Percentiles rank a stretch among this genome's conserved stretches.
Conservation (phyloP, 208 protist species). For the Zelonia costaricensis region DNA sequence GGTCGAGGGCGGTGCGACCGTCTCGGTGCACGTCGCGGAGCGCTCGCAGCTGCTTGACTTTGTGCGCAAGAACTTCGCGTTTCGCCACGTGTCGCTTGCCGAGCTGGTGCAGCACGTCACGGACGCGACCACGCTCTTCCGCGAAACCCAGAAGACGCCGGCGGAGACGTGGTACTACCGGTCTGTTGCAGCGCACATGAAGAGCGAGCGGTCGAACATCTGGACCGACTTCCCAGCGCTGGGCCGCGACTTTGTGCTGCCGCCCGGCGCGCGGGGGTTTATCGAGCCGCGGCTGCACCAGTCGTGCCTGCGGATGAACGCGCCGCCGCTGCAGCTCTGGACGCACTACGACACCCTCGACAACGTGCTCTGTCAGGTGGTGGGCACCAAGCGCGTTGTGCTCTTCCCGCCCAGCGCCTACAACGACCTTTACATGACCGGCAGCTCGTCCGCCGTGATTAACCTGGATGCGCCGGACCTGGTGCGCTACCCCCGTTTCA, state of each 20-base stretch:
- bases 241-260: conserved; percentile 74
- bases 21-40: conserved; percentile 83
- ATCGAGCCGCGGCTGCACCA: conserved; percentile 80
- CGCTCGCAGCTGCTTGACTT: conserved; percentile 76
- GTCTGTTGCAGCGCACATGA: conserved; percentile 84
- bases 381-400: conserved; percentile 87
- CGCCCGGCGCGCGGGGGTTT: conserved; percentile 35
- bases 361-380: conserved; percentile 94
- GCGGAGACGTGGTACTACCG: conserved; percentile 87
- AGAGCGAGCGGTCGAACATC: conserved; percentile 81
- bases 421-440: conserved; percentile 90
- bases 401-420: conserved; percentile 88
- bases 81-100: conserved; percentile 70
- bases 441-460: conserved; percentile 85
- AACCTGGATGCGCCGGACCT: conserved; percentile 81
- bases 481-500: conserved; percentile 77
- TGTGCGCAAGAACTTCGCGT: conserved; percentile 91
- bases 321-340: conserved; percentile 89
- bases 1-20: conserved; percentile 39
- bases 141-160: conserved; percentile 4
- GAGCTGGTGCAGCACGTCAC: conserved; percentile 73
- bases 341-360: conserved; percentile 95
- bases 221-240: conserved; percentile 79
- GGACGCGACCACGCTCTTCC: conserved; percentile 26
- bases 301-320: conserved; percentile 88